phyloP scores from a whole-genome alignment of 495 filamentous ascomycete genomes.

The Penicillium pancosmium region DNA sequence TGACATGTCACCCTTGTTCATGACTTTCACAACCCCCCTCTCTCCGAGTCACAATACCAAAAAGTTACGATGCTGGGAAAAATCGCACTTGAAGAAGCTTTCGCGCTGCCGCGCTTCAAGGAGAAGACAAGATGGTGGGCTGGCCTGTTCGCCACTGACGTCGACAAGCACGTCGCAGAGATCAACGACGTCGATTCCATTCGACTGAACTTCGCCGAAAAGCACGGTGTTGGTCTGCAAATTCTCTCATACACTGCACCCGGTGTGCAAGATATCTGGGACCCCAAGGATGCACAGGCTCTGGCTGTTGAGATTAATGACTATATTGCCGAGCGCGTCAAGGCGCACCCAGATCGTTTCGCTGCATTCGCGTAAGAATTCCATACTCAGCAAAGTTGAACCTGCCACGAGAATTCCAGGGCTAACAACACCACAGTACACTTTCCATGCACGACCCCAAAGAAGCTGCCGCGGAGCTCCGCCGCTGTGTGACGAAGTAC shows the following conservation, averaged over 20 bases:
- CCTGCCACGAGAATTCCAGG: too few species aligned
- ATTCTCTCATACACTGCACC: conserved; percentile 60
- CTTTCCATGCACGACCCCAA: conserved; percentile 58
- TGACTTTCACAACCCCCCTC: background rate
- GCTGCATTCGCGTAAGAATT: conserved; percentile 54
- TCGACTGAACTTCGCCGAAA: conserved; percentile 56
- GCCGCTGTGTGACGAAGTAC: conserved; percentile 54
- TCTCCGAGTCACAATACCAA: background rate
- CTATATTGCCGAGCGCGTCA: conserved; percentile 56
- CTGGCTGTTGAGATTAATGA: conserved; percentile 58
- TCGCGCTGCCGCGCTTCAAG: conserved; percentile 48
- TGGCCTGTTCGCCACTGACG: conserved; percentile 45
- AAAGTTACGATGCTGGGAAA: conserved; percentile 44
- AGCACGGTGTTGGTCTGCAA: conserved; percentile 62
- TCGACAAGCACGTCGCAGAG: conserved; percentile 43
- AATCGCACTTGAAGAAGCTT: conserved; percentile 56
- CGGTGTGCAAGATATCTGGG: conserved; percentile 60
- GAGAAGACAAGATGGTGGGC: conserved; percentile 55
- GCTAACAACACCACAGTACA: conserved; percentile 25
- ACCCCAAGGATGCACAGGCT: conserved; percentile 45
- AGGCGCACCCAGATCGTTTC: conserved; percentile 53
- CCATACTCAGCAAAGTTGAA: too few species aligned
- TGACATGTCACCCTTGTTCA: background rate
- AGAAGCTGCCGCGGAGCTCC: conserved; percentile 57
- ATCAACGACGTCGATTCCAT: conserved; percentile 54